Base-by-base conservation (phyloP, 78 protist genomes). In the Mastigamoeba balamuthi region DNA sequence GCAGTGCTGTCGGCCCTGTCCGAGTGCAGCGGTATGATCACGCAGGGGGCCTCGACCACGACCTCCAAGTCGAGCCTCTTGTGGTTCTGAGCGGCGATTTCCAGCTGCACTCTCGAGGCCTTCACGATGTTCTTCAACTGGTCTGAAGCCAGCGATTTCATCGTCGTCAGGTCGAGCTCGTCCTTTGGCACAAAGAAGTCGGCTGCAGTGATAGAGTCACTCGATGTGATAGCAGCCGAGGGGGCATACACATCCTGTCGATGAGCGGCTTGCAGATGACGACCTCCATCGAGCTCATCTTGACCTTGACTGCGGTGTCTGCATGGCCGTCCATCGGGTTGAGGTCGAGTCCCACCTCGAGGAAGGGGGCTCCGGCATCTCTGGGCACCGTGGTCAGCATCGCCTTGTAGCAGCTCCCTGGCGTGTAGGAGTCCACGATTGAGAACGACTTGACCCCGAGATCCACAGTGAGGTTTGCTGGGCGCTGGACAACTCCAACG, bases 61-160 rank as follows among this genome's bases (percentile, higher is more conserved):
- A 80, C 85, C 6, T 39, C 40, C 27, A 80, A 66, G 7, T 65
- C 85, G 35, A 80, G 38, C 3, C 75, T 74, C 66, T 80, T 80
- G 70, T 80, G 85, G n/a, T 40, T 63, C 27, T 72, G 80, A 2
- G 74, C 42, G 25, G 85, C 85, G 28, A 74, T 79, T 42, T 80
- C 80, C 30, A 80, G 28, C 36, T 80, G 85, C 25, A 72, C 33
- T 38, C 74, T 80, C 0, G 85, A 72, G 3, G 64, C 58, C 39
- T 80, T 79, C 4, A 66, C 74, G 33, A 63, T 53, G 43, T 71
- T 74, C 0, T 39, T 79, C 4, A 80, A 36, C 29, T 72, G 69
- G 33, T 74, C 70, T 68, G 80, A 78, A 41, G 85, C 85, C 29
- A 64, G 65, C 42, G 65, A 74, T 5, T 78, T 65, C 39, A 80